Evolutionary conservation across 106 monocot species (phyloP).

Genomic region (Allium fistulosum): DNA sequence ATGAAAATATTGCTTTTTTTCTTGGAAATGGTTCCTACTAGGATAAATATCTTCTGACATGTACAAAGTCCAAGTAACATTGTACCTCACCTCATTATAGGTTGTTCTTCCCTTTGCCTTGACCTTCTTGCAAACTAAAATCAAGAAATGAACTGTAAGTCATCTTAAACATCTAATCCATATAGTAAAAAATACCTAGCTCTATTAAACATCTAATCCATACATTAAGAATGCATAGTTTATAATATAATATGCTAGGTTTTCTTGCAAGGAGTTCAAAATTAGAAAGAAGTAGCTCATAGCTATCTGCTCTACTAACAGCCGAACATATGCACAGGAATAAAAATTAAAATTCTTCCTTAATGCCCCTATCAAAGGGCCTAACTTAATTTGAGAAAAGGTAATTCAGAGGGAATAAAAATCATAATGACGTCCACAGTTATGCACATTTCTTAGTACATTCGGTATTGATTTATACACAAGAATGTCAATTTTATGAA

Average conservation of each 20-base stretch:
- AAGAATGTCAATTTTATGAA: too few relatives aligned
- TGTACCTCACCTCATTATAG: constrained; percentile 69
- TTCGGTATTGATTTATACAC: too few relatives aligned
- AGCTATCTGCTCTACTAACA: background rate
- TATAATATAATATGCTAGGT: background rate
- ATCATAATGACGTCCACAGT: too few relatives aligned
- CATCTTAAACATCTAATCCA: background rate
- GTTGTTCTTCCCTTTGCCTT: constrained; percentile 89
- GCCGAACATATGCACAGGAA: background rate
- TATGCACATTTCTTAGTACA: too few relatives aligned
- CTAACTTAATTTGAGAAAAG: background rate
- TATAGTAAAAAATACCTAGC: background rate
- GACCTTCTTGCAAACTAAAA: constrained; percentile 80
- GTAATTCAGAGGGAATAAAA: too few relatives aligned
- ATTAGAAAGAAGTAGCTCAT: background rate
- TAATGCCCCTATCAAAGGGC: background rate
- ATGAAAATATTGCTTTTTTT: too few relatives aligned
- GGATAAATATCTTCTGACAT: background rate
- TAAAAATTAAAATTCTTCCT: background rate
- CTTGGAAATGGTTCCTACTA: background rate
- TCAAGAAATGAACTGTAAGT: constrained; percentile 4
- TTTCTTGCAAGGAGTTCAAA: background rate
- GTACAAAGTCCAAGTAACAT: too few relatives aligned
- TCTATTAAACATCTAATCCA: background rate
- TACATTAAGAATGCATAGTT: too few relatives aligned